phyloP scores from a whole-genome alignment of 179 eudicot genomes.

The Kewa caespitosa region DNA sequence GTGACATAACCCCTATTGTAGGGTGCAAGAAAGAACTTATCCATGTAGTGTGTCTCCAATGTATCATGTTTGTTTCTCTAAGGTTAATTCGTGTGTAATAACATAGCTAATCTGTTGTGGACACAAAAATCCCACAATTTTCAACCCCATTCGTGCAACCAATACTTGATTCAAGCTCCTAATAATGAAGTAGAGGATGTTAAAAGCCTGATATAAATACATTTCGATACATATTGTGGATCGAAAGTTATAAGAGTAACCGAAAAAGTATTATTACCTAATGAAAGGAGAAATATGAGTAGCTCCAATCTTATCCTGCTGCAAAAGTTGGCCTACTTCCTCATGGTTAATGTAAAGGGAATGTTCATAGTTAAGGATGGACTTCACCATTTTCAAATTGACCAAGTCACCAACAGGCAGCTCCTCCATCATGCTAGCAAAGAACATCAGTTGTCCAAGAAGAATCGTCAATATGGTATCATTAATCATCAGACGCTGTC shows the following conservation, averaged over 20 bases:
- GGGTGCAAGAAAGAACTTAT: not conserved
- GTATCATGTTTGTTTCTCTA: not conserved
- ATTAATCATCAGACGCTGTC: not conserved
- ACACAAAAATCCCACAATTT: not conserved
- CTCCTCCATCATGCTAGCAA: not conserved
- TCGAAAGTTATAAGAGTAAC: not conserved
- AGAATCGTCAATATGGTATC: not conserved
- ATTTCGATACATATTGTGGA: not conserved
- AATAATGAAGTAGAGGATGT: not conserved
- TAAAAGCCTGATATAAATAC: not conserved
- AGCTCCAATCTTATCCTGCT: not conserved
- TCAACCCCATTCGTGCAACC: not conserved
- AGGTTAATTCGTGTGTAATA: not conserved
- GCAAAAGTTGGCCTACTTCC: not conserved
- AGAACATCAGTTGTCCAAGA: not conserved
- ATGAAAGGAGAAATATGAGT: not conserved
- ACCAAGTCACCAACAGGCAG: not conserved
- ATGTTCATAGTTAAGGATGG: not conserved
- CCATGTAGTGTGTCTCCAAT: not conserved
- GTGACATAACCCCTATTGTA: not conserved
- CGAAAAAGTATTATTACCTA: not conserved
- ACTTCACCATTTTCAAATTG: not conserved
- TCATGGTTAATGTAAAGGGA: not conserved
- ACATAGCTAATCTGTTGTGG: not conserved
- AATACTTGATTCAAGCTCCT: not conserved